Evolutionary conservation across 2,329 filamentous ascomycete species (phyloP).

Genomic region (Colletotrichum musae): DNA sequence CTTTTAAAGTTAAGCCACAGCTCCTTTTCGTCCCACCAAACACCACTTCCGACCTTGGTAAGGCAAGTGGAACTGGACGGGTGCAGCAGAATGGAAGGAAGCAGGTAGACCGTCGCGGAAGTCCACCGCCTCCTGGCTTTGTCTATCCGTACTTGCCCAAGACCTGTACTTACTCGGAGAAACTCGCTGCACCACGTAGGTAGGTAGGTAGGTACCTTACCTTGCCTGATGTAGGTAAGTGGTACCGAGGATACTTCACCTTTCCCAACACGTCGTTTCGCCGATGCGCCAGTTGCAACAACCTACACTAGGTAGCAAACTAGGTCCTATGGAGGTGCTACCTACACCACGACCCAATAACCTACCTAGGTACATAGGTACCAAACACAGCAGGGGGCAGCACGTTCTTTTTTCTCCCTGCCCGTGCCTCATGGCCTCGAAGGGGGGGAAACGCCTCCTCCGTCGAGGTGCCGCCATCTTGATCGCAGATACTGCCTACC

Average conservation of each 20-base stretch:
- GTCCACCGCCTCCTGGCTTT: too few species aligned
- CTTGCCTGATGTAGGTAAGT: too few species aligned
- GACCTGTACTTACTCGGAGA: too few species aligned
- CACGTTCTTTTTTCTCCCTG: conserved; percentile 22
- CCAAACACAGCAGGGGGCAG: conserved; percentile 6
- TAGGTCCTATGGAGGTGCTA: too few species aligned
- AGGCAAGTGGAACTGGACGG: conserved; percentile 3
- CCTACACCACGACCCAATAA: too few species aligned
- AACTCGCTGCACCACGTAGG: too few species aligned
- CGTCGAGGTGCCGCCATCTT: conserved; percentile 27
- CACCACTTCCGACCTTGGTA: conserved; percentile 11
- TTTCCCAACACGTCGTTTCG: too few species aligned
- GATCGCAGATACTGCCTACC: conserved; percentile 22
- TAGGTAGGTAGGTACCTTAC: too few species aligned
- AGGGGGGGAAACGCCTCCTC: conserved; percentile 32
- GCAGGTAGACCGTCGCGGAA: neutral
- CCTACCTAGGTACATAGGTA: neutral
- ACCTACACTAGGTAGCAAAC: too few species aligned
- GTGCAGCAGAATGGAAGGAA: conserved; percentile 1
- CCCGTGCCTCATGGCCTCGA: conserved; percentile 22
- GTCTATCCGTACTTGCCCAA: too few species aligned
- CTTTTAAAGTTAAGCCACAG: conserved; percentile 29
- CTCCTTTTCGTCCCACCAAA: conserved; percentile 26
- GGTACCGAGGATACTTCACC: too few species aligned
- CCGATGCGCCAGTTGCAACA: too few species aligned